These are phyloP conservation scores for Penicillium canescens DNA, from an alignment of 495 filamentous ascomycete species.

Conservation along the genomic window DNA sequence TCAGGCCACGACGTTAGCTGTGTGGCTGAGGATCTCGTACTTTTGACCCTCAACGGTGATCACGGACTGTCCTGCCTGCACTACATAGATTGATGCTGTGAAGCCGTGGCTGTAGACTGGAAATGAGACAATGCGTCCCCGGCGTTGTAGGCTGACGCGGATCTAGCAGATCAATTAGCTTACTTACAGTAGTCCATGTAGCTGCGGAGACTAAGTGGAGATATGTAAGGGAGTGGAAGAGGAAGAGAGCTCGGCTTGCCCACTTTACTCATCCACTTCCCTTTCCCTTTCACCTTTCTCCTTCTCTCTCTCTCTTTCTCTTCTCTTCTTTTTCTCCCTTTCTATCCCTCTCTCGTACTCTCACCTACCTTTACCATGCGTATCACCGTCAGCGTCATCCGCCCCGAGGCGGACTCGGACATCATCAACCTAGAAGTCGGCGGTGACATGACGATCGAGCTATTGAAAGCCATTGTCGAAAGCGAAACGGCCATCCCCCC, in stretches of 20 bases:
- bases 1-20: too few species aligned
- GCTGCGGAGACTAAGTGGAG: constrained; percentile 1
- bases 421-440: constrained; percentile 83
- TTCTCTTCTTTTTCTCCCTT: constrained; percentile 3
- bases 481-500: constrained; percentile 58
- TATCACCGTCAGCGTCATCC: constrained; percentile 83
- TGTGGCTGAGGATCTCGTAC: too few species aligned
- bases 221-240: constrained; percentile 7
- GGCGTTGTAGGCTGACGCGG: too few species aligned
- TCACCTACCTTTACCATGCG: constrained; percentile 39
- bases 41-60: too few species aligned
- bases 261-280: constrained; percentile 11
- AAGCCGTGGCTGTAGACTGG: too few species aligned
- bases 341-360: neutral
- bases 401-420: constrained; percentile 71
- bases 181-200: too few species aligned
- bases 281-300: constrained; percentile 10
- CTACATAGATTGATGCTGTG: too few species aligned
- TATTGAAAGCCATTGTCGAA: constrained; percentile 81
- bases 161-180: too few species aligned
- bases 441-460: constrained; percentile 78
- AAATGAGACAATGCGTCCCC: too few species aligned
- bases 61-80: too few species aligned
- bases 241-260: constrained; percentile 2
- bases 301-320: neutral